phyloP scores from a whole-genome alignment of 305 asterid genomes.

The Fraxinus baroniana region DNA sequence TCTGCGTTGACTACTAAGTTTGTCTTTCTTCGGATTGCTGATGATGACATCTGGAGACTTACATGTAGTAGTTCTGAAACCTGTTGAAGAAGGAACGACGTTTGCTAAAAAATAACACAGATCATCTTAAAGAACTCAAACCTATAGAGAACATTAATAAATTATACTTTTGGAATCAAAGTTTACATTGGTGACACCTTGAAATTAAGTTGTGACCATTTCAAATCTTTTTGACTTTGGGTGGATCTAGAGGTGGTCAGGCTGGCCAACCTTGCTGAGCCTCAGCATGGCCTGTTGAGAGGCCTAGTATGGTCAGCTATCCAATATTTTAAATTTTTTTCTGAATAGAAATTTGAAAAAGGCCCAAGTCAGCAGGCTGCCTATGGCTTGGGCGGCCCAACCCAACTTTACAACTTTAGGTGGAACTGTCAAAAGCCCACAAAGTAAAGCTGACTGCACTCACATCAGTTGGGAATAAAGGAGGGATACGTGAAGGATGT shows the following conservation, averaged over 20 bases:
- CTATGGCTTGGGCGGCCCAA: not conserved
- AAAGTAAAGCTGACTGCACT: not conserved
- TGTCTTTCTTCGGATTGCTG: slow-evolving; percentile 15
- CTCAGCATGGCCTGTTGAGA: not conserved
- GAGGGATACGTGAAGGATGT: not conserved
- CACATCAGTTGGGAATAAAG: not conserved
- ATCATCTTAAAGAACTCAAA: not conserved
- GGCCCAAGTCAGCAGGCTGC: not conserved
- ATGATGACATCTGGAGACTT: slow-evolving; percentile 25
- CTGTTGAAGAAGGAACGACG: slow-evolving; percentile 10
- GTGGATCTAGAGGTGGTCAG: not conserved
- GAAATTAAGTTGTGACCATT: not conserved
- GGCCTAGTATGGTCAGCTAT: not conserved
- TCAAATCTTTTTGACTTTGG: not conserved
- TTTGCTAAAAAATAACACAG: not conserved
- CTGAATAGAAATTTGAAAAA: too few relatives aligned
- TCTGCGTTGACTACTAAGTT: slow-evolving; percentile 35
- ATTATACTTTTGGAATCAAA: not conserved
- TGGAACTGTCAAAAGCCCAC: not conserved
- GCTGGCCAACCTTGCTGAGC: not conserved
- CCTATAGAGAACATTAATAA: not conserved
- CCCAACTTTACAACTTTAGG: not conserved
- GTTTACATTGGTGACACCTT: not conserved
- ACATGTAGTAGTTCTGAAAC: slow-evolving; percentile 18
- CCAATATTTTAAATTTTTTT: not conserved